Base-by-base conservation (phyloP, 2,329 filamentous ascomycete genomes). In the Colletotrichum tropicicola region DNA sequence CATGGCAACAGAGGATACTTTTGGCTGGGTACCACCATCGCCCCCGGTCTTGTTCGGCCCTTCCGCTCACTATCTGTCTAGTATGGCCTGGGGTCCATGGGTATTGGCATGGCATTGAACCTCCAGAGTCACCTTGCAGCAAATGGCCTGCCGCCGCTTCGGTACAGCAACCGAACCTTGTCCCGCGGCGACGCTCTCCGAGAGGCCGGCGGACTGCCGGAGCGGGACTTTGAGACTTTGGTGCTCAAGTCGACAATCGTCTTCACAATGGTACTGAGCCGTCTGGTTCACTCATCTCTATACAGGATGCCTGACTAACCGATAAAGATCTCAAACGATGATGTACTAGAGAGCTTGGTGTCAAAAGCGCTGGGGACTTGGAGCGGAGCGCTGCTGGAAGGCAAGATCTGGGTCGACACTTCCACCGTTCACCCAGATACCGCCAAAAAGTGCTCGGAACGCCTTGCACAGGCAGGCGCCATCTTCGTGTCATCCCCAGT, bases 21-120 rank as follows among this genome's bases (percentile, higher is more conserved):
- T 64, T 37, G 60, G 60, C 17, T 64, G 60, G 60, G 60, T 64
- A 48, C n/a, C 17, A 5, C n/a, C 17, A 10, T 10, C 35, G 35
- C 13, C 9, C 32, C 43, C n/a, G n/a, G n/a, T n/a, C 17, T 17
- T 10, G 43, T 19, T 27, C 15, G 10, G 7, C 4, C n/a, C 0
- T 17, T 19, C 58, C 43, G 41, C 41, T 56, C 9, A 61, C 17
- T 15, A 10, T 17, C 17, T 6, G 10, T 28, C 21, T 57, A 65
- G 62, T 65, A 49, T 39, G 79, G 79, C 65, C 77, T 81, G 53
- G 79, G 79, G 39, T 81, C 79, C 32, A 81, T 81, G 79, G 79
- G 79, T 65, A 75, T 78, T 15, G 77, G 75, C 68, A 81, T 81
- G 79, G 78, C 79, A 58, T 73, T 70, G 47, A 81, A 81, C 58